Conservation (phyloP, 2,329 filamentous ascomycete genomes). For the Aspergillus candidus region DNA sequence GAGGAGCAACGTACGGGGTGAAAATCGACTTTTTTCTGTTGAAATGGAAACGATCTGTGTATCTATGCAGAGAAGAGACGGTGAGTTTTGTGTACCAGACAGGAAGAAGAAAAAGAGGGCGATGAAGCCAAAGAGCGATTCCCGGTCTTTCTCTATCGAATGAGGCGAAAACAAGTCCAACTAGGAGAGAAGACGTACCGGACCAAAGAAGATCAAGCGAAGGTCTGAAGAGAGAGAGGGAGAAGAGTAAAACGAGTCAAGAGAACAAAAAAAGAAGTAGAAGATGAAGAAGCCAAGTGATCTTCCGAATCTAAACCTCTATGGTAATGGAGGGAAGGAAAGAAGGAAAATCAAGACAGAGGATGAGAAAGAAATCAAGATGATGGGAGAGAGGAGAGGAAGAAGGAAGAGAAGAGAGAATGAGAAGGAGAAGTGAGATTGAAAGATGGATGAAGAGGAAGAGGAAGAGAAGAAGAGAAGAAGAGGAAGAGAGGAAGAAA, state of each 20-base stretch:
- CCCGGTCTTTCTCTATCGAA: constrained; percentile 15
- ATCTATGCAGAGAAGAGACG: constrained; percentile 5
- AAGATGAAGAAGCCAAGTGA: constrained; percentile 17
- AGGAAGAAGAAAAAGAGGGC: constrained; percentile 21
- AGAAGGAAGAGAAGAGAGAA: constrained; percentile 7
- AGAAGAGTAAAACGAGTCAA: constrained; percentile 20
- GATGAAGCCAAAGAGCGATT: constrained; percentile 16
- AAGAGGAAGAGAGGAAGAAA: constrained; percentile 14
- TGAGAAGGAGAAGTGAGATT: constrained; percentile 9
- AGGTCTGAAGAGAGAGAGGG: constrained; percentile 25
- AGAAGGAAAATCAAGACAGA: constrained; percentile 11
- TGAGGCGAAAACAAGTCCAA: constrained; percentile 13
- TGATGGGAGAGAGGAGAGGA: constrained; percentile 7
- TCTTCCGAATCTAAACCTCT: constrained; percentile 23
- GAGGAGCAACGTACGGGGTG: constrained; percentile 5
- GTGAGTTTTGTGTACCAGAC: constrained; percentile 14
- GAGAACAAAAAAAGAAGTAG: constrained; percentile 21
- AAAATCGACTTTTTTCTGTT: constrained; percentile 4
- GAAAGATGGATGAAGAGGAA: constrained; percentile 9
- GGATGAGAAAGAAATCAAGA: constrained; percentile 1
- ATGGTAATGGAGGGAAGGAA: constrained; percentile 18
- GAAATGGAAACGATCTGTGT: constrained; percentile 1
- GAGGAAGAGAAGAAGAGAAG: constrained; percentile 3
- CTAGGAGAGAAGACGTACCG: constrained; percentile 1
- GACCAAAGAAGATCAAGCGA: constrained; percentile 15